Percentiles rank a stretch among this genome's conserved stretches.
Evolutionary conservation across 805 yeast genomes (phyloP).

Genomic region (Yamadazyma phyllophila): DNA sequence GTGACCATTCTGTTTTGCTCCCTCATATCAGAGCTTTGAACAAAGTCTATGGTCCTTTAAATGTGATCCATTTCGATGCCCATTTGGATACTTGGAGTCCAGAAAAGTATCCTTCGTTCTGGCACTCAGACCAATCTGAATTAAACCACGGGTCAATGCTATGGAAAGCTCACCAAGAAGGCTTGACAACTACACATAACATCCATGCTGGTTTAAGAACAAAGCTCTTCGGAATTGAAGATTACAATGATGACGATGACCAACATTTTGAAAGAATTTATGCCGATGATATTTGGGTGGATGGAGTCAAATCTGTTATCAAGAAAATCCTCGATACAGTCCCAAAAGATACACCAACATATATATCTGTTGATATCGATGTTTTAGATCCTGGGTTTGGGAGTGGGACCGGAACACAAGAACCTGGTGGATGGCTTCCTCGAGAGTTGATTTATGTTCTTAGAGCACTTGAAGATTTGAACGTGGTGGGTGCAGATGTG

Average conservation of each 20-base stretch:
- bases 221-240: slow-evolving; percentile 61
- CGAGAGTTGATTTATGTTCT: slow-evolving; percentile 51
- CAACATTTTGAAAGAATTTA: slow-evolving; percentile 70
- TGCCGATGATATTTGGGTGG: slow-evolving; percentile 70
- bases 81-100: slow-evolving; percentile 85
- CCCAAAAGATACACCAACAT: slow-evolving; percentile 66
- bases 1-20: slow-evolving; percentile 75
- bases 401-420: slow-evolving; percentile 59
- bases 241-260: slow-evolving; percentile 61
- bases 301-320: slow-evolving; percentile 61
- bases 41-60: slow-evolving; percentile 60
- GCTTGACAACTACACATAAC: slow-evolving; percentile 55
- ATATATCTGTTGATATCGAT: slow-evolving; percentile 75
- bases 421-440: slow-evolving; percentile 59
- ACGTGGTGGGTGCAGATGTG: slow-evolving; percentile 54
- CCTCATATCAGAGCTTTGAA: slow-evolving; percentile 69
- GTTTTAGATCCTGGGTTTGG: slow-evolving; percentile 58
- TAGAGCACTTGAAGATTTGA: slow-evolving; percentile 42
- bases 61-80: slow-evolving; percentile 81
- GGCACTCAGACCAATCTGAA: slow-evolving; percentile 56
- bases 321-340: slow-evolving; percentile 51
- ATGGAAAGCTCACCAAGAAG: slow-evolving; percentile 77
- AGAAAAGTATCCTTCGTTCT: slow-evolving; percentile 60
- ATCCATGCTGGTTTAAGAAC: slow-evolving; percentile 79
- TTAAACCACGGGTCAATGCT: slow-evolving; percentile 85